Evolutionary conservation across 164 flowering plant genomes (phyloP), one percentile per base, ranked within the genome.

Genomic region (Sextonia rubra): DNA sequence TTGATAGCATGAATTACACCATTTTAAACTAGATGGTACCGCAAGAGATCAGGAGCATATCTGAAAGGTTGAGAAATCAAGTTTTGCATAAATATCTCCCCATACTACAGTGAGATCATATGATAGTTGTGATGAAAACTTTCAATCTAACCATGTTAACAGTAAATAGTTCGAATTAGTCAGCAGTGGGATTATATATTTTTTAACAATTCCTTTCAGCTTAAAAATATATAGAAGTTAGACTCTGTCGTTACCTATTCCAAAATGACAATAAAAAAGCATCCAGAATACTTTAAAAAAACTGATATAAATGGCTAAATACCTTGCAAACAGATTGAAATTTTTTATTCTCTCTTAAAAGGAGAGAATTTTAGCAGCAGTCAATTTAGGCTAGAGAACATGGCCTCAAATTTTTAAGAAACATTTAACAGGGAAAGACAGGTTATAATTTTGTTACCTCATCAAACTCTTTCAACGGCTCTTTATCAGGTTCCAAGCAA

Each of bases 381-480:
- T 5, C 58, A 52, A 52, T 15, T 20, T 15, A 52, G 58, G n/a
- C 58, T 15, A 17, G 58, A 17, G 15, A 68, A 22, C 29, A 68
- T 20, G 27, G 71, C 47, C 12, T 49, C 22, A 68, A 18, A 47
- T 68, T 52, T 52, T 24, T 22, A 68, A 47, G 26, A 24, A 68
- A 68, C n/a, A 44, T 12, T 24, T 2, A 47, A 20, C 23, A 48
- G 48, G 8, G 4, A 55, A 69, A 52, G 63, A 24, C 23, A 27
- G 17, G 62, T 27, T 49, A 6, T 7, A 56, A 18, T 29, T 12
- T 29, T 64, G 65, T 72, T 30, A 65, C 37, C 74, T 83, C 78
- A 75, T 15, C 30, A 30, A 44, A 29, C 68, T 73, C 79, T 22
- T 25, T 29, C 64, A 55, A 61, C 71, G 67, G 74, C 52, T 66